These are phyloP conservation scores for Echinosophora koreensis DNA, from an alignment of 306 rosid genomes.

Conservation along the genomic window DNA sequence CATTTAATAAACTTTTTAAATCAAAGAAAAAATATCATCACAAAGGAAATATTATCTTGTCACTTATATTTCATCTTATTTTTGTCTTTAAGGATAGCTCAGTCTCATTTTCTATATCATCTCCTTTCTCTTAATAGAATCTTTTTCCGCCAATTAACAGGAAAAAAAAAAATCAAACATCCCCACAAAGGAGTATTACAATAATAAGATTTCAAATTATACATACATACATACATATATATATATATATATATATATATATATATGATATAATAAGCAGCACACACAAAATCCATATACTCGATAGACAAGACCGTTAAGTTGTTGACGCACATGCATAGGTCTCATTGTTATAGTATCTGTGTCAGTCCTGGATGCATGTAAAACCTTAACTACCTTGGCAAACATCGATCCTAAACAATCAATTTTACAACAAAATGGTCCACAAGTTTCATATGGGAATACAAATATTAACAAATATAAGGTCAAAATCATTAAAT, in stretches of 20 bases:
- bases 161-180: background rate
- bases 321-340: background rate
- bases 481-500: slow-evolving; percentile 23
- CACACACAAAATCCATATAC: background rate
- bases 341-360: slow-evolving; percentile 3
- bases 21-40: slow-evolving; percentile 14
- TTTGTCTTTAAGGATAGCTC: background rate
- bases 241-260: background rate
- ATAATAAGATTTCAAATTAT: slow-evolving; percentile 8
- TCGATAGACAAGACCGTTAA: slow-evolving; percentile 15
- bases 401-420: slow-evolving; percentile 19
- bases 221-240: background rate
- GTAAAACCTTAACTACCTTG: slow-evolving; percentile 17
- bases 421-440: slow-evolving; percentile 41
- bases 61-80: background rate
- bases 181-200: slow-evolving; percentile 2
- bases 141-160: background rate
- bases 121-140: slow-evolving; percentile 17
- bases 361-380: slow-evolving; percentile 6
- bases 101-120: slow-evolving; percentile 8
- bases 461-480: slow-evolving; percentile 37
- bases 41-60: slow-evolving; percentile 1
- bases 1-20: slow-evolving; percentile 3
- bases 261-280: too few relatives aligned
- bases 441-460: slow-evolving; percentile 14